A percentile compares a stretch with the other conserved stretches of the same genome.
Evolutionary conservation across 345 rosid genomes (phyloP).

Genomic region (Gossypium sturtianum): DNA sequence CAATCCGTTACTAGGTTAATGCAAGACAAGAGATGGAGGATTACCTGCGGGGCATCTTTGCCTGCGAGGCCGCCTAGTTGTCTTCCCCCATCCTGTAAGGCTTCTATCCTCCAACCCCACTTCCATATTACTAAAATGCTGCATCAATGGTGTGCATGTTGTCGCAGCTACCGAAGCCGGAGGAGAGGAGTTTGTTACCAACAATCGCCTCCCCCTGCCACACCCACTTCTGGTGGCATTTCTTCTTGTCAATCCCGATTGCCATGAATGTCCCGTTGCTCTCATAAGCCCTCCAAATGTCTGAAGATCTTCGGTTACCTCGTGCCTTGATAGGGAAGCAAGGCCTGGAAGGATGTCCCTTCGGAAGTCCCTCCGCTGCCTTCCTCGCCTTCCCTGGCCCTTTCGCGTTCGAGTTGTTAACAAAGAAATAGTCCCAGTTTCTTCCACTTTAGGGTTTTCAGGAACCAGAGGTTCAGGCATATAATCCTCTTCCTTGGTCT

Average conservation of each 20-base stretch:
- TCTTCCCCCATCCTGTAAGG: slow-evolving; percentile 89
- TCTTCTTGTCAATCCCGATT: slow-evolving; percentile 61
- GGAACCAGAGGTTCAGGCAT: slow-evolving; percentile 72
- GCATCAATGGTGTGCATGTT: slow-evolving; percentile 43
- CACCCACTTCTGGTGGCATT: slow-evolving; percentile 63
- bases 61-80: slow-evolving; percentile 80
- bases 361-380: slow-evolving; percentile 93
- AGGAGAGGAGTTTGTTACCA: slow-evolving; percentile 34
- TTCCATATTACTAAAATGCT: slow-evolving; percentile 48
- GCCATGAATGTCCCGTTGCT: slow-evolving; percentile 72
- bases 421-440: slow-evolving; percentile 23
- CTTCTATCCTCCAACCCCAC: slow-evolving; percentile 75
- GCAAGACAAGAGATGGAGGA: slow-evolving; percentile 44
- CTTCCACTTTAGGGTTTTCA: slow-evolving; percentile 47
- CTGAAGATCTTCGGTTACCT: slow-evolving; percentile 91
- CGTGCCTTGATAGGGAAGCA: slow-evolving; percentile 74
- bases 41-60: slow-evolving; percentile 85
- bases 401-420: slow-evolving; percentile 48
- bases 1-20: slow-evolving; percentile 29
- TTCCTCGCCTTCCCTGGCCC: slow-evolving; percentile 86
- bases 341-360: slow-evolving; percentile 98
- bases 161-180: slow-evolving; percentile 22
- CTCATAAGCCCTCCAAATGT: slow-evolving; percentile 80
- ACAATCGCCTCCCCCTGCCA: slow-evolving; percentile 58
- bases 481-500: slow-evolving; percentile 71